These are phyloP conservation scores for Pharus latifolius DNA, from an alignment of 176 grass and related monocot genomes.

Conservation along the genomic window DNA sequence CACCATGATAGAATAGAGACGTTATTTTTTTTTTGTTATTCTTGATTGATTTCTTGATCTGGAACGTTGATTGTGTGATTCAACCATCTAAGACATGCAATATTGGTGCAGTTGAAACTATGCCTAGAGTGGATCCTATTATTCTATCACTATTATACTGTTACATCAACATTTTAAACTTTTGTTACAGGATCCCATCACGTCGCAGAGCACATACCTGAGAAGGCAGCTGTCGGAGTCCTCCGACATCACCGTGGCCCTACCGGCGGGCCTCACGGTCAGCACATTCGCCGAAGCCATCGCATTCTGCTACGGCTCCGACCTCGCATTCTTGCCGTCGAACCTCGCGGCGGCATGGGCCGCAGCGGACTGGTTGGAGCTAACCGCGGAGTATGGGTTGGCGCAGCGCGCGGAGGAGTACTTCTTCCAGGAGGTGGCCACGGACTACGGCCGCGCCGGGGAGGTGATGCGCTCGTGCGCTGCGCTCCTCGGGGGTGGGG, in stretches of 20 bases:
- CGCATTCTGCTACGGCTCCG: conserved; percentile 53
- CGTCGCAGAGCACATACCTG: conserved; percentile 55
- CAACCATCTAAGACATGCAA: no score
- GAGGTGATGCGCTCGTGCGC: conserved; percentile 42
- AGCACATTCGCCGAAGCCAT: conserved; percentile 30
- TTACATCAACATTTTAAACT: no score
- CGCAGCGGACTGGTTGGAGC: conserved; percentile 62
- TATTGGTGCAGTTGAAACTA: no score
- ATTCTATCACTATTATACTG: no score
- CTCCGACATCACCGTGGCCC: conserved; percentile 31
- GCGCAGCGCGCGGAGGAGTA: conserved; percentile 43
- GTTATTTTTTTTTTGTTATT: no score
- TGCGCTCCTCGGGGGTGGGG: conserved; percentile 37
- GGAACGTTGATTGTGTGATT: no score
- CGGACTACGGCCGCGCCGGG: conserved; percentile 26
- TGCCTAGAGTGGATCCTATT: no score
- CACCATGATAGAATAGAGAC: no score
- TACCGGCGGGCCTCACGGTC: conserved; percentile 36
- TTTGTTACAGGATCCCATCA: conserved; percentile 48
- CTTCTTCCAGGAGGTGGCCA: conserved; percentile 74
- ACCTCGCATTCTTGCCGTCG: conserved; percentile 21
- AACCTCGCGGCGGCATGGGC: conserved; percentile 43
- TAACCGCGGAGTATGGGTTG: conserved; percentile 23
- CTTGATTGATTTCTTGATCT: no score
- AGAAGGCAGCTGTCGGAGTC: conserved; percentile 43